Evolutionary conservation across 2,329 filamentous ascomycete species (phyloP).

Genomic region (Rhynchosporium secalis): DNA sequence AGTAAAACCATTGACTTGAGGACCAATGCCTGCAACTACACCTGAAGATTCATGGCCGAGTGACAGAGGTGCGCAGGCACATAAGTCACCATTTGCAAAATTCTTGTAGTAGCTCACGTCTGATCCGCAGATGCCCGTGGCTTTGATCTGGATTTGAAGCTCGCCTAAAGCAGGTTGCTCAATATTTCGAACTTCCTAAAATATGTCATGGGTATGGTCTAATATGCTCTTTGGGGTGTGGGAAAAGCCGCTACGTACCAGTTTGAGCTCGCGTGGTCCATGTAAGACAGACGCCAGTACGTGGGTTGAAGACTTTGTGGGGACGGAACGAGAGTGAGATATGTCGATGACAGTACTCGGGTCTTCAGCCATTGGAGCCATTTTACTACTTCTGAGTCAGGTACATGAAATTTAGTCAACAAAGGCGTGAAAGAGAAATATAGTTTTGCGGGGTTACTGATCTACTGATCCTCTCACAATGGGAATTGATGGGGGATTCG

Average conservation of each 20-base stretch:
- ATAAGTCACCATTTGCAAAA: constrained; percentile 70
- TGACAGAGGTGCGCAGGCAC: constrained; percentile 63
- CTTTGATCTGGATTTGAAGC: constrained; percentile 64
- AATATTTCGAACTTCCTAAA: constrained; percentile 52
- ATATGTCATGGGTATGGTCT: constrained; percentile 14
- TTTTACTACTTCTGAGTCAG: constrained; percentile 13
- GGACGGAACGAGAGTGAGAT: constrained; percentile 12
- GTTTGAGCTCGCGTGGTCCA: constrained; percentile 56
- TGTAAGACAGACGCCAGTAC: constrained; percentile 43
- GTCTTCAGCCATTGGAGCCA: constrained; percentile 24
- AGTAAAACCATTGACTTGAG: constrained; percentile 52
- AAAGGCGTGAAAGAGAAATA: constrained; percentile 12
- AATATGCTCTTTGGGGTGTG: constrained; percentile 14
- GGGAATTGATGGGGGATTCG: constrained; percentile 9
- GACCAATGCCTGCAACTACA: constrained; percentile 56
- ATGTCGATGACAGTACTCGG: constrained; percentile 14
- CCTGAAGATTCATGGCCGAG: constrained; percentile 65
- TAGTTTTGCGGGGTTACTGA: constrained; percentile 5
- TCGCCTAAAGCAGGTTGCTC: constrained; percentile 47
- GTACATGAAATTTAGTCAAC: constrained; percentile 9
- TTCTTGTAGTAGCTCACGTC: constrained; percentile 73
- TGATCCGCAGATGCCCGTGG: constrained; percentile 69
- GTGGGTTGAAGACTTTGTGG: constrained; percentile 13
- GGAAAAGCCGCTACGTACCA: constrained; percentile 46
- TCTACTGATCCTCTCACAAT: constrained; percentile 10